These are phyloP conservation scores for Ceratocystis eucalypticola DNA, from an alignment of 2,329 filamentous ascomycete genomes.

Conservation along the genomic window DNA sequence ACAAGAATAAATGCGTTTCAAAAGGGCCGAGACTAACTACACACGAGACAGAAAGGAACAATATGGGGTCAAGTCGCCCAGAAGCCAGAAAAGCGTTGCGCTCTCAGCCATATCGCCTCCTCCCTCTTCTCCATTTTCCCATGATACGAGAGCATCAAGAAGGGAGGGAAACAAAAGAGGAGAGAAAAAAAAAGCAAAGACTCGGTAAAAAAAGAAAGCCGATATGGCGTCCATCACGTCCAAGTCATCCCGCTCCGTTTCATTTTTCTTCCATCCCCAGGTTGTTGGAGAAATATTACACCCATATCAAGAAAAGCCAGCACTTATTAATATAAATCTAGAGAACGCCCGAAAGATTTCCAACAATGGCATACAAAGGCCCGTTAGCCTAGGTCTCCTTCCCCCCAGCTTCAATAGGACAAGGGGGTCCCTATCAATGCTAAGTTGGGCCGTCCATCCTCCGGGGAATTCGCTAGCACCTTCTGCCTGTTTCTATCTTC, in stretches of 20 bases:
- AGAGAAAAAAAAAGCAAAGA: neutral
- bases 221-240: too few relatives aligned
- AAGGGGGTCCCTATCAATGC: neutral
- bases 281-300: too few relatives aligned
- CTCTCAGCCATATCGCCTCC: too few relatives aligned
- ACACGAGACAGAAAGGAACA: neutral
- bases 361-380: neutral
- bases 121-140: too few relatives aligned
- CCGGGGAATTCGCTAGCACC: neutral
- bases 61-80: neutral
- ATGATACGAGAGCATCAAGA: too few relatives aligned
- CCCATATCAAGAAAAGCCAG: too few relatives aligned
- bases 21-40: slow-evolving; percentile 6
- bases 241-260: too few relatives aligned
- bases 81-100: neutral
- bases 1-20: neutral
- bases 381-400: neutral
- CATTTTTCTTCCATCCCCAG: too few relatives aligned
- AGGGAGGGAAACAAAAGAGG: neutral
- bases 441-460: neutral
- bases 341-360: neutral
- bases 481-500: neutral
- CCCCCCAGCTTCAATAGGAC: neutral
- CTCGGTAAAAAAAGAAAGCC: neutral
- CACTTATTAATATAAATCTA: too few relatives aligned